Conservation (phyloP, 345 rosid genomes). For the Moringa oleifera region DNA sequence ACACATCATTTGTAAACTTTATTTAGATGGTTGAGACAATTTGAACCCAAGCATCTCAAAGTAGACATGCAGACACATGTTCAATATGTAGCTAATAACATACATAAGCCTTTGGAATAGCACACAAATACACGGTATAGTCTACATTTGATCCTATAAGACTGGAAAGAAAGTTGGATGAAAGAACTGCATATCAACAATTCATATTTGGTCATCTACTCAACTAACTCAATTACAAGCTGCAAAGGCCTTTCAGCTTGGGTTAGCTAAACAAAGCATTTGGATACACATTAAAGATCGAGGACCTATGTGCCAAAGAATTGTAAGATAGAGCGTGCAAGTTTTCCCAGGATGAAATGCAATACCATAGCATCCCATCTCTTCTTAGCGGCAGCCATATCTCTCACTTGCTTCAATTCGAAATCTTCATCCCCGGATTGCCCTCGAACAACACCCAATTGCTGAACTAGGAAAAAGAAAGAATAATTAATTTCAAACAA, state of each 20-base stretch:
- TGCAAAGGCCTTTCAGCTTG: neutral
- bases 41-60: constrained; percentile 9
- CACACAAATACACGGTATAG: too few relatives aligned
- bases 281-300: too few relatives aligned
- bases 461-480: constrained; percentile 23
- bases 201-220: neutral
- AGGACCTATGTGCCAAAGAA: neutral
- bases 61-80: too few relatives aligned
- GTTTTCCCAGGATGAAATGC: neutral
- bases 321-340: neutral
- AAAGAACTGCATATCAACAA: too few relatives aligned
- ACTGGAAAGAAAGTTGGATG: too few relatives aligned
- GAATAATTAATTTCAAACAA: neutral
- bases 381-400: constrained; percentile 89
- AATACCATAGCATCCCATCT: constrained; percentile 91
- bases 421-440: constrained; percentile 64
- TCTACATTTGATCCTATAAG: too few relatives aligned
- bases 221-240: neutral
- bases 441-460: constrained; percentile 39
- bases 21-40: constrained; percentile 7
- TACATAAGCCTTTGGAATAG: neutral
- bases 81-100: neutral
- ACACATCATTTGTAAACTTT: constrained; percentile 6
- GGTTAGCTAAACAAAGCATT: neutral
- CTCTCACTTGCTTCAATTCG: constrained; percentile 85